Evolutionary conservation across 2,329 filamentous ascomycete genomes (phyloP).

Genomic region (Trichoderma citrinoviride): DNA sequence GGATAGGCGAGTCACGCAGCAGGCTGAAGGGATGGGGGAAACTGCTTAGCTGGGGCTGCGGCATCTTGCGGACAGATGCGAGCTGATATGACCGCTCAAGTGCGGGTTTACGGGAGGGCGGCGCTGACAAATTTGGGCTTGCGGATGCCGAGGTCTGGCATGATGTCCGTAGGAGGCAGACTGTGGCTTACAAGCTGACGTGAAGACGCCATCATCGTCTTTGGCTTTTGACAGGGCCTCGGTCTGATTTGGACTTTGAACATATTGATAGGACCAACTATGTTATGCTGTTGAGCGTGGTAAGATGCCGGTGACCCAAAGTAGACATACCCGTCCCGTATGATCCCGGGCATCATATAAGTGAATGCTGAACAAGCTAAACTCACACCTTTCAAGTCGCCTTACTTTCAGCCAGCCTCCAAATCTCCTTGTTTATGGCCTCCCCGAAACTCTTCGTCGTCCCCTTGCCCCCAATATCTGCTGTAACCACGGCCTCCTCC

Average conservation of each 20-base stretch:
- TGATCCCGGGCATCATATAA: no score
- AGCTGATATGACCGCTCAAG: slow-evolving; percentile 5
- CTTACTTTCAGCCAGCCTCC: background rate
- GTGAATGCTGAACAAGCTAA: no score
- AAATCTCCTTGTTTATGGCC: slow-evolving; percentile 27
- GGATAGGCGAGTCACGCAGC: background rate
- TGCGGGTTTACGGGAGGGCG: background rate
- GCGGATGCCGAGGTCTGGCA: background rate
- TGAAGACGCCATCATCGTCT: background rate
- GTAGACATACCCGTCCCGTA: no score
- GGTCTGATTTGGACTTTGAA: no score
- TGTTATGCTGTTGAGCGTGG: no score
- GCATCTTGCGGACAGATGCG: slow-evolving; percentile 12
- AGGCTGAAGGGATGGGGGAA: background rate
- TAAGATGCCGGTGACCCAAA: no score
- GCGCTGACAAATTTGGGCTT: background rate
- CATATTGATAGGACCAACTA: no score
- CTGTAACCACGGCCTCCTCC: slow-evolving; percentile 32
- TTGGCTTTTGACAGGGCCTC: no score
- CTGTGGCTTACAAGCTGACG: background rate
- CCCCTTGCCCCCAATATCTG: slow-evolving; percentile 33
- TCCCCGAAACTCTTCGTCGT: slow-evolving; percentile 28
- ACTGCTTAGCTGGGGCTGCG: slow-evolving; percentile 1
- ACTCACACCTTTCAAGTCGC: no score
- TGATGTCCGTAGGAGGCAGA: no score